phyloP scores from a whole-genome alignment of 2,329 filamentous ascomycete genomes.

The Epichloe sp. region DNA sequence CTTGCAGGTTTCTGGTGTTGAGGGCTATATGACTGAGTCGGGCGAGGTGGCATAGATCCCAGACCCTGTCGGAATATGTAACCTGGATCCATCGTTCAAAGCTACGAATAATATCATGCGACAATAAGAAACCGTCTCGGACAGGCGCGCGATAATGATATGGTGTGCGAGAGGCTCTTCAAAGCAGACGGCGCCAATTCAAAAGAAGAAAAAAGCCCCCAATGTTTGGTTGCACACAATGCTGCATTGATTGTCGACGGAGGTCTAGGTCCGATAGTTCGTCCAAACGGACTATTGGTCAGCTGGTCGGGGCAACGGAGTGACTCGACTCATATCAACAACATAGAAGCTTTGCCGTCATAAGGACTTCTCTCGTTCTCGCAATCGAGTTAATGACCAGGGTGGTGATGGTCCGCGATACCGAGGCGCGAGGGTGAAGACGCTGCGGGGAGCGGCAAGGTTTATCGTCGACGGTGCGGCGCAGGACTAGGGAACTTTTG shows the following conservation, averaged over 20 bases:
- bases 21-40: slow-evolving; percentile 19
- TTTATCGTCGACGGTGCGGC: background rate
- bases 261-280: background rate
- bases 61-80: slow-evolving; percentile 48
- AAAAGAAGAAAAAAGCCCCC: background rate
- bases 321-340: background rate
- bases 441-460: background rate
- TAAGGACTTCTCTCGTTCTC: background rate
- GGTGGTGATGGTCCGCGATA: background rate
- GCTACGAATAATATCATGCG: background rate
- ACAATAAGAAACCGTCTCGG: background rate
- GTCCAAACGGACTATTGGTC: background rate
- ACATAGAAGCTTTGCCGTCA: background rate
- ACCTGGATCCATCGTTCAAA: slow-evolving; percentile 40
- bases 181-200: slow-evolving; percentile 2
- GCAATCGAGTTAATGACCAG: background rate
- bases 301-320: background rate
- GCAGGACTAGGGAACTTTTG: background rate
- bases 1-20: slow-evolving; percentile 17
- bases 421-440: background rate
- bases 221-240: background rate
- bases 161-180: background rate
- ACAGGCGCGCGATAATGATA: background rate
- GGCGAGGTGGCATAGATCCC: slow-evolving; percentile 28
- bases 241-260: background rate